Evolutionary conservation across 2,329 filamentous ascomycete species (phyloP).

Genomic region (Diaporthe australafricana): DNA sequence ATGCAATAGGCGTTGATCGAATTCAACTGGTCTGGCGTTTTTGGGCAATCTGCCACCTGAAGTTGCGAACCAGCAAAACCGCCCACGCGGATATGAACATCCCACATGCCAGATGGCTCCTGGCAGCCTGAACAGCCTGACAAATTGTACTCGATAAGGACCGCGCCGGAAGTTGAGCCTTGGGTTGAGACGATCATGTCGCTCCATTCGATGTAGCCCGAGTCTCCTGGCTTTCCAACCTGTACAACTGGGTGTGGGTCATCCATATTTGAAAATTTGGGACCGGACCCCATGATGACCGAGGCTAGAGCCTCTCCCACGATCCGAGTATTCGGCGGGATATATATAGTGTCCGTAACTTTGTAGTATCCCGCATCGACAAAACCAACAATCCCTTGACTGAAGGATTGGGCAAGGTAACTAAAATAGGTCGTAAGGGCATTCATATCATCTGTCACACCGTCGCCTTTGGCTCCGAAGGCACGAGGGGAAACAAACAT

Average conservation of each 20-base stretch:
- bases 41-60: constrained; percentile 74
- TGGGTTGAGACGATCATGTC: constrained; percentile 79
- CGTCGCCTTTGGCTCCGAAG: constrained; percentile 76
- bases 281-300: constrained; percentile 66
- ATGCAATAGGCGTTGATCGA: constrained; percentile 48
- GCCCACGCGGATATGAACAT: constrained; percentile 80
- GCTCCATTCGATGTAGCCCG: constrained; percentile 75
- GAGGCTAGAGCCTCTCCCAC: constrained; percentile 67
- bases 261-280: constrained; percentile 65
- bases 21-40: constrained; percentile 51
- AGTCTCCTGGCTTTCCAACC: constrained; percentile 69
- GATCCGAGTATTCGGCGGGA: constrained; percentile 62
- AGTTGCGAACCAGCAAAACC: constrained; percentile 77
- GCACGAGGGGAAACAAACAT: constrained; percentile 72
- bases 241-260: constrained; percentile 74
- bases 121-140: constrained; percentile 38
- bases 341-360: constrained; percentile 65
- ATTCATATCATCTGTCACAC: constrained; percentile 70
- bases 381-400: constrained; percentile 65
- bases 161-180: constrained; percentile 74
- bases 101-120: constrained; percentile 72
- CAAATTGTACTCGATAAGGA: constrained; percentile 81
- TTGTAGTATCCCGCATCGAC: constrained; percentile 73
- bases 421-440: constrained; percentile 47
- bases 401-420: constrained; percentile 48